Evolutionary conservation across 805 yeast genomes (phyloP), one percentile per base, ranked within the genome.

Genomic region (Spathaspora arborariae): DNA sequence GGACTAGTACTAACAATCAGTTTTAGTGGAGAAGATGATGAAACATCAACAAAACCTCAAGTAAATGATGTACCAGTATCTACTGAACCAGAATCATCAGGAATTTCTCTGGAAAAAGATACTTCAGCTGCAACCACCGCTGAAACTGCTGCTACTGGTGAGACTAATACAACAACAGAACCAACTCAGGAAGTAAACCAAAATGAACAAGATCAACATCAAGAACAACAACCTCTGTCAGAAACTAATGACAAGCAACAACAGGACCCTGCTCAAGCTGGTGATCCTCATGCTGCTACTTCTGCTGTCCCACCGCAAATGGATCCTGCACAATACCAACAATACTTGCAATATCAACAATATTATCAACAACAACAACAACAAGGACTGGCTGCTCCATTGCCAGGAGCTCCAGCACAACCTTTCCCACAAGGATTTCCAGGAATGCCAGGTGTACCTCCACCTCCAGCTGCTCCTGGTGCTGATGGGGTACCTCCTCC

Each of bases 401-500:
- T 27, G 37, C 36, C 56, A 35, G 37, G 38, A 21, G 22, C 10
- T 13, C 16, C 42, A 10, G 35, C n/a, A 40, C 27, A 37, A 20
- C 10, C 42, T 26, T 20, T 15, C 27, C 41, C 41, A 7, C 35
- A 30, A 9, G 34, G 19, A 42, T 43, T 43, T 18, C 47, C 59
- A 16, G 54, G 52, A 15, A 47, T 55, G 51, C 58, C 63, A 26
- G 40, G 36, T 20, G 42, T 47, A 13, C 47, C 51, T 24, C 49
- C 46, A 4, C 36, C 41, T 20, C 45, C 35, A 30, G 16, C 18
- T 34, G 18, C 3, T 36, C 20, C n/a, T 20, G 15, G 21, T 26
- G 15, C 39, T 24, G 45, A 42, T 18, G 45, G 24, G 57, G 42
- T 65, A 59, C 52, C 64, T 49, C 59, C 60, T 20, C 51, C 58